Conservation (phyloP, 1,284 basidiomycete genomes). For the Malassezia equina region DNA sequence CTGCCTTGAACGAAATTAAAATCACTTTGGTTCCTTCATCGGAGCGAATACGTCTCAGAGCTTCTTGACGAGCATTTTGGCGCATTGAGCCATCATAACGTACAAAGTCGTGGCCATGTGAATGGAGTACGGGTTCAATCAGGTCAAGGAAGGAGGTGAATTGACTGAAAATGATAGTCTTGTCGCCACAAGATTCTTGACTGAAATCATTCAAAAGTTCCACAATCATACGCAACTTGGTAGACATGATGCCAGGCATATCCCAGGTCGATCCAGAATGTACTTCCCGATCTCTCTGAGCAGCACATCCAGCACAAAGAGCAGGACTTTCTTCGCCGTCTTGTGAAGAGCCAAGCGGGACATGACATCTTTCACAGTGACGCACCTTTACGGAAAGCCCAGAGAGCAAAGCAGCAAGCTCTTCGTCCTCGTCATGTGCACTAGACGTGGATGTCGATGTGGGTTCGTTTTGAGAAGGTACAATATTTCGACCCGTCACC, state of each 20-base stretch:
- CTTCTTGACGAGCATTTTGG: slow-evolving; percentile 63
- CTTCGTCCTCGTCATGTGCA: slow-evolving; percentile 40
- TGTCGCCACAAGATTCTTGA: slow-evolving; percentile 57
- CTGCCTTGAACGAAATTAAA: slow-evolving; percentile 91
- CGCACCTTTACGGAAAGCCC: slow-evolving; percentile 54
- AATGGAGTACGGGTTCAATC: slow-evolving; percentile 68
- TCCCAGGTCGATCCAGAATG: slow-evolving; percentile 53
- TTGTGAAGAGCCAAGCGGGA: slow-evolving; percentile 6
- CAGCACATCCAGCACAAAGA: slow-evolving; percentile 30
- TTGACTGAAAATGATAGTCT: slow-evolving; percentile 66
- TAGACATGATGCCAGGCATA: slow-evolving; percentile 53
- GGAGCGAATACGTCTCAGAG: slow-evolving; percentile 63
- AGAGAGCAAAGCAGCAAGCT: slow-evolving; percentile 65
- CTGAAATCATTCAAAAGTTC: slow-evolving; percentile 63
- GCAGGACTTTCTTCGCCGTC: not conserved
- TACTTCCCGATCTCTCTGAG: slow-evolving; percentile 16
- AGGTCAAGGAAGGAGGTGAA: slow-evolving; percentile 85
- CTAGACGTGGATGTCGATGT: not conserved
- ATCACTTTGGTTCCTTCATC: slow-evolving; percentile 61
- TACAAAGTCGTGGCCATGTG: slow-evolving; percentile 61
- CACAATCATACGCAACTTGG: slow-evolving; percentile 79
- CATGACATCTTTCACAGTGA: slow-evolving; percentile 31
- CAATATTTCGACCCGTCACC: slow-evolving; percentile 13
- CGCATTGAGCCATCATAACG: slow-evolving; percentile 86
- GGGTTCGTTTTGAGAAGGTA: not conserved